Evolutionary conservation across 2,329 filamentous ascomycete species (phyloP).

Genomic region (Colletotrichum camelliae): DNA sequence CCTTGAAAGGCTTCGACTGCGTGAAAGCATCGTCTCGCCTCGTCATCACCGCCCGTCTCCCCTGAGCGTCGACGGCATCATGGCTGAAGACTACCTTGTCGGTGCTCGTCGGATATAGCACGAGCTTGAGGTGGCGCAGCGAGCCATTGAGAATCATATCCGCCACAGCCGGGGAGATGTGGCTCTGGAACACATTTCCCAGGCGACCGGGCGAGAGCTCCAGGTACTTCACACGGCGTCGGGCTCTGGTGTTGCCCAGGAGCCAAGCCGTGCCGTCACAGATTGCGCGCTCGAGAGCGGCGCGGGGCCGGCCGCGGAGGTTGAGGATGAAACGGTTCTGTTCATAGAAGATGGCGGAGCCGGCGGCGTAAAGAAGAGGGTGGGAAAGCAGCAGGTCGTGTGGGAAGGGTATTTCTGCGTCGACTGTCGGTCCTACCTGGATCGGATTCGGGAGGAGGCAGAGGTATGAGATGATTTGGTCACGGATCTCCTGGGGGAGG

Average conservation of each 20-base stretch:
- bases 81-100: background rate
- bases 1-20: conserved; percentile 22
- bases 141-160: conserved; percentile 30
- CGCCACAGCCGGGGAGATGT: conserved; percentile 25
- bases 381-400: conserved; percentile 28
- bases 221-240: conserved; percentile 24
- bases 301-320: conserved; percentile 9
- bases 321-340: conserved; percentile 30
- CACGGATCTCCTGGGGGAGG: conserved; percentile 32
- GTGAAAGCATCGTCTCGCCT: conserved; percentile 16
- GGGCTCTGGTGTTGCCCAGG: conserved; percentile 14
- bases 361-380: conserved; percentile 26
- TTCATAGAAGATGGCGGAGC: conserved; percentile 30
- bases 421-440: conserved; percentile 20
- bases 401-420: conserved; percentile 13
- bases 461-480: conserved; percentile 29
- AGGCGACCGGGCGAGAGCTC: conserved; percentile 26
- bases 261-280: conserved; percentile 8
- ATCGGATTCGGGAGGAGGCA: conserved; percentile 26
- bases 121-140: conserved; percentile 27
- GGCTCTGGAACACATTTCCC: conserved; percentile 21
- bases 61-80: conserved; percentile 13
- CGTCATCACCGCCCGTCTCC: background rate
- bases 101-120: conserved; percentile 17
- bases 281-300: conserved; percentile 9